phyloP scores from a whole-genome alignment of 768 basidiomycete genomes.

The Leccinum imitatum region DNA sequence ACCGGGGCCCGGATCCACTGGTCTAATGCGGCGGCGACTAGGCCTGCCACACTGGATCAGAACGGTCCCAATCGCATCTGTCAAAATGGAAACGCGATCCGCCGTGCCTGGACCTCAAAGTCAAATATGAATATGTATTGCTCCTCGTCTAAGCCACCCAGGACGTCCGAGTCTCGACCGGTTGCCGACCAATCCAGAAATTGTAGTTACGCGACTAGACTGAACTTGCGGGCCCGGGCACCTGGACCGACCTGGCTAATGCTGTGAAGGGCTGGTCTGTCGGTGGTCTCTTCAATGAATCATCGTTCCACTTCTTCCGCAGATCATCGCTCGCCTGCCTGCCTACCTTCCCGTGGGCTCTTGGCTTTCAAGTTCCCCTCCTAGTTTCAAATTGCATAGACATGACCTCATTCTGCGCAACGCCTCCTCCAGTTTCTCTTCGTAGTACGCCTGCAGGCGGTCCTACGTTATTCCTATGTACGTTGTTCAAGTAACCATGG shows the following conservation, averaged over 20 bases:
- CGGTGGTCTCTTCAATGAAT: background rate
- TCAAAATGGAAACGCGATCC: background rate
- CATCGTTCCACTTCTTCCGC: background rate
- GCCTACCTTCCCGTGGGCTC: too few relatives aligned
- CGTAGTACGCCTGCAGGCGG: constrained; percentile 40
- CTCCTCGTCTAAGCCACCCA: background rate
- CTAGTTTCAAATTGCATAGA: background rate
- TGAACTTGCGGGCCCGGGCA: background rate
- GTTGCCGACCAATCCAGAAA: background rate
- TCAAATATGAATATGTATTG: background rate
- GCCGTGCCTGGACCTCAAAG: background rate
- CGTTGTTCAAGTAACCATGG: background rate
- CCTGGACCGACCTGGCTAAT: background rate
- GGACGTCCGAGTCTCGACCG: background rate
- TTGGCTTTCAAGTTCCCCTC: background rate
- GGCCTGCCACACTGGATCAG: background rate
- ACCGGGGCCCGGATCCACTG: background rate
- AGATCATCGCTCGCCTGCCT: background rate
- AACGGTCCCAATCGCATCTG: background rate
- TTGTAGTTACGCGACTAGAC: background rate
- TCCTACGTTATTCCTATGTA: too few relatives aligned
- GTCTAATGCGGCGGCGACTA: background rate
- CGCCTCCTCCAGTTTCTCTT: constrained; percentile 39
- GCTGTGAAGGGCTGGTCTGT: background rate
- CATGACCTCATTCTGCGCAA: constrained; percentile 11